Percentiles rank a stretch among this genome's conserved stretches.
These are phyloP conservation scores for Tremella mesenterica DNA, from an alignment of 768 basidiomycete genomes.

Conservation along the genomic window DNA sequence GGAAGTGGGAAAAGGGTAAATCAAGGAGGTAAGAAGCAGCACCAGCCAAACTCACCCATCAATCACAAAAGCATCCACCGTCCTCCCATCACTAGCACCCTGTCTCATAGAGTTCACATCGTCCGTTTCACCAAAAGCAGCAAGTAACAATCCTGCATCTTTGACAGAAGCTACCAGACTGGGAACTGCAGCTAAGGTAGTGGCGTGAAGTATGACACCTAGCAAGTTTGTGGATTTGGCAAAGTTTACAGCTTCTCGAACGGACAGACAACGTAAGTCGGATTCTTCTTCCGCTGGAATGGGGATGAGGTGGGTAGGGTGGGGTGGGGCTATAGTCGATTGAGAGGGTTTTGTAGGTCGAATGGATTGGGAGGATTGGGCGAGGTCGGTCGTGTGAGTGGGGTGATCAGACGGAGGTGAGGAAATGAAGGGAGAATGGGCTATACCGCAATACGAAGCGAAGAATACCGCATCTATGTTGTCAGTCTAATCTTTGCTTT, in stretches of 20 bases:
- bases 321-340: no score
- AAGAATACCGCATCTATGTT: slow-evolving; percentile 74
- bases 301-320: slow-evolving; percentile 19
- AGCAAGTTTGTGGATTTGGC: slow-evolving; percentile 85
- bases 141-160: slow-evolving; percentile 77
- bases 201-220: slow-evolving; percentile 80
- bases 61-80: slow-evolving; percentile 34
- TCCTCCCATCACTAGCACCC: slow-evolving; percentile 29
- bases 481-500: no score
- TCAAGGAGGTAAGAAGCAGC: background rate
- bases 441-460: slow-evolving; percentile 72
- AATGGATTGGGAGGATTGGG: no score
- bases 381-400: background rate
- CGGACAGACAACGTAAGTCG: slow-evolving; percentile 54
- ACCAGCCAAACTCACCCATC: slow-evolving; percentile 42
- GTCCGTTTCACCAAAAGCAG: slow-evolving; percentile 62
- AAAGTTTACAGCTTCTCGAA: slow-evolving; percentile 86
- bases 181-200: slow-evolving; percentile 75
- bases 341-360: no score
- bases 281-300: slow-evolving; percentile 44
- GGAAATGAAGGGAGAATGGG: no score
- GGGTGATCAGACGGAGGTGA: background rate
- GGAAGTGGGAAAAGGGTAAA: background rate
- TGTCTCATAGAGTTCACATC: slow-evolving; percentile 39
- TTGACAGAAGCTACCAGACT: slow-evolving; percentile 80